Percentiles rank a stretch among this genome's conserved stretches.
These are phyloP conservation scores for Globisporangium splendens DNA, from an alignment of 352 stramenopile genomes.

Conservation along the genomic window DNA sequence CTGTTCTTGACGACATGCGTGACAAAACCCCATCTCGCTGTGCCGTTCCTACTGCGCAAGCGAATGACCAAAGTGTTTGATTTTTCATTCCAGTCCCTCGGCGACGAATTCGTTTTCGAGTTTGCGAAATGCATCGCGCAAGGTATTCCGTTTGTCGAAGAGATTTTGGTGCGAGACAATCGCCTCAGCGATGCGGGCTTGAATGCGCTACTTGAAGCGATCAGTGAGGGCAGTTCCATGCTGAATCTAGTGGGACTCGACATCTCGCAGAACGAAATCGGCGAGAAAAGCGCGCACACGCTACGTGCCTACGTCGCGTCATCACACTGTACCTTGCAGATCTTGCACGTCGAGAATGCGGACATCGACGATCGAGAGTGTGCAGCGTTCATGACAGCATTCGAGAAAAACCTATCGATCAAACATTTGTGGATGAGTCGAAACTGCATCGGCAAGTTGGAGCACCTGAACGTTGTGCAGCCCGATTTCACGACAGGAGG, in stretches of 20 bases:
- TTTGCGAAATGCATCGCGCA: slow-evolving; percentile 61
- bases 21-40: slow-evolving; percentile 41
- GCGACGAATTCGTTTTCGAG: slow-evolving; percentile 57
- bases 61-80: slow-evolving; percentile 68
- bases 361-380: slow-evolving; percentile 89
- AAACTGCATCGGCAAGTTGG: slow-evolving; percentile 86
- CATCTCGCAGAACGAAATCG: slow-evolving; percentile 77
- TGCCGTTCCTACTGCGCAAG: slow-evolving; percentile 63
- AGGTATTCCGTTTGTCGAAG: slow-evolving; percentile 61
- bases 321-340: slow-evolving; percentile 52
- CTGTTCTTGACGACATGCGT: slow-evolving; percentile 57
- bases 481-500: slow-evolving; percentile 80
- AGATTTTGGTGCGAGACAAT: slow-evolving; percentile 87
- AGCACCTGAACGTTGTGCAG: slow-evolving; percentile 87
- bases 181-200: slow-evolving; percentile 76
- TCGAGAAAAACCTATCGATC: slow-evolving; percentile 82
- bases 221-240: slow-evolving; percentile 48
- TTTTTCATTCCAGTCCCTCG: slow-evolving; percentile 80
- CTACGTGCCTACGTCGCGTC: slow-evolving; percentile 55
- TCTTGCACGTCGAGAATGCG: slow-evolving; percentile 70
- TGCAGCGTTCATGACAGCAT: slow-evolving; percentile 77
- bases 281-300: slow-evolving; percentile 50
- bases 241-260: slow-evolving; percentile 48
- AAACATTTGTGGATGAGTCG: slow-evolving; percentile 66
- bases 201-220: slow-evolving; percentile 48